Percentiles rank a stretch among this genome's conserved stretches.
These are phyloP conservation scores for Fusarium graminum DNA, from an alignment of 2,329 filamentous ascomycete genomes.

Conservation along the genomic window DNA sequence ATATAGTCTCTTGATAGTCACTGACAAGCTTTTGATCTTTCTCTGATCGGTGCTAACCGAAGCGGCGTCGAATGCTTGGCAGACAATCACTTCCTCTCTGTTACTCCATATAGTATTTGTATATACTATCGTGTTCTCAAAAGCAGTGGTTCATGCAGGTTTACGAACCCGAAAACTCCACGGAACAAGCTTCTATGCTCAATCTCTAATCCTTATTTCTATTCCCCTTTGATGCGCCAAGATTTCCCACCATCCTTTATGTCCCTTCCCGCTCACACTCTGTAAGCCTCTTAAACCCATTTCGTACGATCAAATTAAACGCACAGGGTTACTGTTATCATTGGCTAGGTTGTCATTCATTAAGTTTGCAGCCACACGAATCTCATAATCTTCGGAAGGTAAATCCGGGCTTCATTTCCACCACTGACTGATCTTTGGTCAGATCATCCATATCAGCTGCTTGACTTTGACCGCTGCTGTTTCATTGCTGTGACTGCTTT, in stretches of 20 bases:
- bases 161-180: constrained; percentile 5
- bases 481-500: constrained; percentile 1
- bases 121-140: background rate
- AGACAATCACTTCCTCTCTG: background rate
- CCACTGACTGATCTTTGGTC: constrained; percentile 22
- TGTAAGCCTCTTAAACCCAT: constrained; percentile 28
- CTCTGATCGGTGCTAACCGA: constrained; percentile 24
- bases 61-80: constrained; percentile 32
- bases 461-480: constrained; percentile 12
- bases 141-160: background rate
- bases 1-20: constrained; percentile 5
- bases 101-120: background rate
- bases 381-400: constrained; percentile 3
- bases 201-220: constrained; percentile 1
- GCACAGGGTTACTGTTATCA: constrained; percentile 7
- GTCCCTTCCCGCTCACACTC: constrained; percentile 23
- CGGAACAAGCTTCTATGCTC: constrained; percentile 16
- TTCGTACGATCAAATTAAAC: constrained; percentile 5
- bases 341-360: constrained; percentile 11
- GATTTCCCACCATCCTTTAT: constrained; percentile 9
- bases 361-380: constrained; percentile 21
- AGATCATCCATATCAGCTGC: constrained; percentile 29
- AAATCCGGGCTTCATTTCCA: constrained; percentile 47
- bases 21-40: constrained; percentile 37
- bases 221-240: constrained; percentile 17